Conservation (phyloP, 352 stramenopile species). For the Globisporangium parvum region DNA sequence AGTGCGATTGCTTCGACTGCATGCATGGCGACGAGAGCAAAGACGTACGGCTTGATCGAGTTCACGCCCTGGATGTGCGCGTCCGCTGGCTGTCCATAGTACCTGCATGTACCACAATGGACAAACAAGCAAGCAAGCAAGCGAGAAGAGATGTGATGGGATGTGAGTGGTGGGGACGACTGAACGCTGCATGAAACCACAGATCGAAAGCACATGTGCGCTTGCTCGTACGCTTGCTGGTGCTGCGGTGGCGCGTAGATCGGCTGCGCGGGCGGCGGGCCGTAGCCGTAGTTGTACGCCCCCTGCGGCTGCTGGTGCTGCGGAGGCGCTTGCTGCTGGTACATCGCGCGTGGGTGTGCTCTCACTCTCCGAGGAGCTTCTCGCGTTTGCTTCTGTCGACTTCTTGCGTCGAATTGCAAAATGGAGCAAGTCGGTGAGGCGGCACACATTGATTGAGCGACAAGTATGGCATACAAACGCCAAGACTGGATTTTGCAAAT, state of each 20-base stretch:
- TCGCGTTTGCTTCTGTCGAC: background rate
- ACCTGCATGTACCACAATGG: slow-evolving; percentile 12
- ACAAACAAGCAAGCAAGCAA: background rate
- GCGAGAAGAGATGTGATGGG: background rate
- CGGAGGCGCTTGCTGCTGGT: slow-evolving; percentile 19
- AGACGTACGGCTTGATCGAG: slow-evolving; percentile 64
- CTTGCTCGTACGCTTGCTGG: slow-evolving; percentile 7
- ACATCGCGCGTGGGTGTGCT: background rate
- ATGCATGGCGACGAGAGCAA: background rate
- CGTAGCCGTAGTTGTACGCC: slow-evolving; percentile 12
- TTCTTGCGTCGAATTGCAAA: background rate
- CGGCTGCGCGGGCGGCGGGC: slow-evolving; percentile 8
- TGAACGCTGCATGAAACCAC: background rate
- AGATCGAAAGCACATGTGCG: background rate
- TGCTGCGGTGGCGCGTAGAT: slow-evolving; percentile 13
- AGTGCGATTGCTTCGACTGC: too few relatives aligned
- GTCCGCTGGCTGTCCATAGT: slow-evolving; percentile 26
- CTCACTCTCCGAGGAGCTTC: background rate
- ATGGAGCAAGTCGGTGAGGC: background rate
- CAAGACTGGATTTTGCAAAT: too few relatives aligned
- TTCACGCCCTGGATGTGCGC: slow-evolving; percentile 40
- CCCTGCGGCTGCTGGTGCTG: slow-evolving; percentile 14
- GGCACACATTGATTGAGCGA: too few relatives aligned
- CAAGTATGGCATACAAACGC: too few relatives aligned
- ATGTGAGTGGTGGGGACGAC: background rate